Evolutionary conservation across 441 rosid species (phyloP).

Genomic region (Euphorbia schlechtendalii): DNA sequence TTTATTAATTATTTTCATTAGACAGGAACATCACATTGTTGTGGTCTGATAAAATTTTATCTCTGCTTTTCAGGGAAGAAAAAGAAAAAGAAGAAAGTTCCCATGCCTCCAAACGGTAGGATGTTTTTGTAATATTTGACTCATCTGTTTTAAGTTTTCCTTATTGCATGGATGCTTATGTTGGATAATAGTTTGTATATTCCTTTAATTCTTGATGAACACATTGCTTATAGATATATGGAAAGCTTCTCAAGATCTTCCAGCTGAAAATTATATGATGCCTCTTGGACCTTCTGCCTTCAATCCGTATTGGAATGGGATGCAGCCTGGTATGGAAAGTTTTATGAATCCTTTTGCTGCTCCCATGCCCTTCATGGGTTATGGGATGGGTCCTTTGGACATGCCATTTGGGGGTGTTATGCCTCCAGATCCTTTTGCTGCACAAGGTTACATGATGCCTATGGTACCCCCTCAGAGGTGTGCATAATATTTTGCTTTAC

Average conservation of each 20-base stretch:
- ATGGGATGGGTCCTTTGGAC: conserved; percentile 61
- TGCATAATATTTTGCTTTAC: neutral
- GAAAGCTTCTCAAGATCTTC: conserved; percentile 69
- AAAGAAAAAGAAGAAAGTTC: conserved; percentile 89
- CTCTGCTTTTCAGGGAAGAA: conserved; percentile 52
- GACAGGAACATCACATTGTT: neutral
- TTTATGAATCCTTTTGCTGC: conserved; percentile 59
- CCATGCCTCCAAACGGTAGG: conserved; percentile 58
- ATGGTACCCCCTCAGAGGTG: conserved; percentile 60
- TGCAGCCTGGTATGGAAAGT: conserved; percentile 85
- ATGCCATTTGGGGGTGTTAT: conserved; percentile 55
- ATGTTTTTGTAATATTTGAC: neutral
- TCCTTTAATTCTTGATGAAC: neutral
- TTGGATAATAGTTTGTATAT: neutral
- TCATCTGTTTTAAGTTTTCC: neutral
- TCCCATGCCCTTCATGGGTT: conserved; percentile 75
- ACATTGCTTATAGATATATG: conserved; percentile 56
- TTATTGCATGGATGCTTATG: neutral
- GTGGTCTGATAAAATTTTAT: conserved; percentile 7
- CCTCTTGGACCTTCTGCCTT: conserved; percentile 63
- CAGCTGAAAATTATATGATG: conserved; percentile 87
- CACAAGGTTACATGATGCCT: conserved; percentile 61
- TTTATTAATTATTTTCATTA: neutral
- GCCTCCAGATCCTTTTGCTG: conserved; percentile 60
- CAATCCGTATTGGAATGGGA: conserved; percentile 77